Conservation (phyloP, 2,329 filamentous ascomycete genomes). For the Cyphellophora attinorum region DNA sequence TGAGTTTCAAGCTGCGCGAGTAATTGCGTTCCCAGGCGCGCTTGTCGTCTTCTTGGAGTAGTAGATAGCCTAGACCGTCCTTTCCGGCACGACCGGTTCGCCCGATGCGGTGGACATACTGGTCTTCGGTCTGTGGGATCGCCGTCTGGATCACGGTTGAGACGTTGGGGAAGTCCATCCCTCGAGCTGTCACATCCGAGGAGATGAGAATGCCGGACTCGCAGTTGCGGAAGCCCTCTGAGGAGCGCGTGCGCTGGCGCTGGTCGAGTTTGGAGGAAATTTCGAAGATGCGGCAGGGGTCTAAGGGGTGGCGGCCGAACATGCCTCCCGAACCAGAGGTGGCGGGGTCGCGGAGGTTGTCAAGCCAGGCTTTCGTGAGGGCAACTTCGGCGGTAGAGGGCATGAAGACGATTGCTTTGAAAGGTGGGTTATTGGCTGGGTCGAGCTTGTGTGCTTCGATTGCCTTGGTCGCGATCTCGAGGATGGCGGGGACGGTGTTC, state of each 20-base stretch:
- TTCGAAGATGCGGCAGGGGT: conserved; percentile 44
- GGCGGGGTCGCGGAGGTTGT: conserved; percentile 38
- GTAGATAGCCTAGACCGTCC: conserved; percentile 52
- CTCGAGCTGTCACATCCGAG: conserved; percentile 36
- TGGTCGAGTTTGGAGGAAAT: conserved; percentile 79
- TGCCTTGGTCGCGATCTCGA: conserved; percentile 61
- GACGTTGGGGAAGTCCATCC: conserved; percentile 44
- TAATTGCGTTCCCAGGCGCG: conserved; percentile 28
- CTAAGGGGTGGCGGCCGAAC: conserved; percentile 64
- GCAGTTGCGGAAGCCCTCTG: conserved; percentile 59
- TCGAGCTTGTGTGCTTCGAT: conserved; percentile 28
- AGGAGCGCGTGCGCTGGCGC: conserved; percentile 54
- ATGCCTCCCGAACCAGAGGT: conserved; percentile 8
- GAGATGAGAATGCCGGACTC: conserved; percentile 42
- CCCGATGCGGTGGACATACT: conserved; percentile 33
- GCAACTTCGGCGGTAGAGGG: conserved; percentile 69
- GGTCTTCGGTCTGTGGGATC: conserved; percentile 40
- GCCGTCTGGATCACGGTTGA: conserved; percentile 40
- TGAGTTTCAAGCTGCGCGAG: conserved; percentile 33
- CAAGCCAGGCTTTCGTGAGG: conserved; percentile 52
- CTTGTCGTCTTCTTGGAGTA: conserved; percentile 49
- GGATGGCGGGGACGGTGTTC: conserved; percentile 65
- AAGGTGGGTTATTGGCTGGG: conserved; percentile 44
- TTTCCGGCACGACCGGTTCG: conserved; percentile 39
- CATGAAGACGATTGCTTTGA: conserved; percentile 96